Conservation (phyloP, 2,329 filamentous ascomycete genomes). For the Beauveria medogensis region DNA sequence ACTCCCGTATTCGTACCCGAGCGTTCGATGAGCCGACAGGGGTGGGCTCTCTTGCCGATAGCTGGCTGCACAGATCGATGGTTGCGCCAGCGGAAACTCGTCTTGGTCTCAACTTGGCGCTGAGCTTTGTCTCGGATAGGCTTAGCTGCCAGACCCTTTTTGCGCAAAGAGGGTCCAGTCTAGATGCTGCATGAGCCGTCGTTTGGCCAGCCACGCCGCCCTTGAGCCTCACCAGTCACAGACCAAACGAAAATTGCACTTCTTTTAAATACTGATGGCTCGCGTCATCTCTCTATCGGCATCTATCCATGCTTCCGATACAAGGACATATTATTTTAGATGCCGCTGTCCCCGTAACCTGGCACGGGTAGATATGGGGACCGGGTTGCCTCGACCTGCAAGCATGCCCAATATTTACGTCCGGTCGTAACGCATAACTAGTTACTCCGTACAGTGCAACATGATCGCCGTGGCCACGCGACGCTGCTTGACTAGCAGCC, state of each 20-base stretch:
- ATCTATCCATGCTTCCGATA: neutral
- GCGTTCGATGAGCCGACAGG: too few species aligned
- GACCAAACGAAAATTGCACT: neutral
- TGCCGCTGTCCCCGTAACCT: neutral
- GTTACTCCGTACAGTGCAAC: too few species aligned
- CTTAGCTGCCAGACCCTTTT: neutral
- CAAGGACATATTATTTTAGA: neutral
- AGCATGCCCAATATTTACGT: too few species aligned
- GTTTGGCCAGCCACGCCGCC: neutral
- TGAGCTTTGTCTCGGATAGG: slow-evolving; percentile 1
- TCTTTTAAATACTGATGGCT: too few species aligned
- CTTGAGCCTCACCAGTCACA: neutral
- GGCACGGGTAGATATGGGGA: neutral
- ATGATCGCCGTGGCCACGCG: too few species aligned
- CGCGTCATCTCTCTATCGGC: too few species aligned
- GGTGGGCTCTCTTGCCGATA: neutral
- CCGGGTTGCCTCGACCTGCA: neutral
- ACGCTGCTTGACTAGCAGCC: too few species aligned
- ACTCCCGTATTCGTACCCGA: slow-evolving; percentile 10
- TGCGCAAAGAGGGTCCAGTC: neutral
- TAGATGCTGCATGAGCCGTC: neutral
- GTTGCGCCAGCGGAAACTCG: neutral
- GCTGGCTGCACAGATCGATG: slow-evolving; percentile 5
- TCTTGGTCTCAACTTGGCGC: neutral
- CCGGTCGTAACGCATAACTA: too few species aligned